phyloP scores from a whole-genome alignment of 768 basidiomycete species.

The Terana coerulea region DNA sequence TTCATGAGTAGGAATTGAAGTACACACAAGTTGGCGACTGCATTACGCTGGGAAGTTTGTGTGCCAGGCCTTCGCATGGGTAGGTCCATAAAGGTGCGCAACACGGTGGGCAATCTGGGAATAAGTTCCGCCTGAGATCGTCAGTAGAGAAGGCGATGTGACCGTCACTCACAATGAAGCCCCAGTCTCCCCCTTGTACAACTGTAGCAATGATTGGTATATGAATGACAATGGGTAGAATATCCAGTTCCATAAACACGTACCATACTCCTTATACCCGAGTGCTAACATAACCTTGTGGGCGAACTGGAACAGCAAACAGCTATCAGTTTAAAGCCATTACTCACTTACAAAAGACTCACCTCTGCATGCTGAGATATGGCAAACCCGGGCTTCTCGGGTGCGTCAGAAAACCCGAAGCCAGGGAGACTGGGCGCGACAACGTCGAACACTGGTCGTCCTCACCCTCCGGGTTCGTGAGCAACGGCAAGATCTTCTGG shows the following conservation, averaged over 20 bases:
- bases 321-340: too few species aligned
- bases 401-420: slow-evolving; percentile 58
- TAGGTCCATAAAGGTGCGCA: slow-evolving; percentile 34
- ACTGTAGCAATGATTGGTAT: slow-evolving; percentile 25
- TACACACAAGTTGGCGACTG: slow-evolving; percentile 1
- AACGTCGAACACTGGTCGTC: slow-evolving; percentile 56
- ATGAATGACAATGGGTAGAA: neutral
- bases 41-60: slow-evolving; percentile 44
- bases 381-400: slow-evolving; percentile 48
- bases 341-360: too few species aligned
- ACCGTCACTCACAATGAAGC: slow-evolving; percentile 20
- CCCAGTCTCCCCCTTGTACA: slow-evolving; percentile 49
- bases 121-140: neutral
- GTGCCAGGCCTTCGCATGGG: slow-evolving; percentile 49
- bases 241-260: too few species aligned
- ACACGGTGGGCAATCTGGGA: slow-evolving; percentile 33
- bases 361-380: slow-evolving; percentile 12
- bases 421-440: slow-evolving; percentile 57
- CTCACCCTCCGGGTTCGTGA: slow-evolving; percentile 31
- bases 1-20: neutral
- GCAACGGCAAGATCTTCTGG: slow-evolving; percentile 50
- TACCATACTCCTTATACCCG: slow-evolving; percentile 26
- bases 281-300: slow-evolving; percentile 27
- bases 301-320: slow-evolving; percentile 9
- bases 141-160: too few species aligned